Evolutionary conservation across 1,284 basidiomycete genomes (phyloP).

Genomic region (Tylopilus orsonianus): DNA sequence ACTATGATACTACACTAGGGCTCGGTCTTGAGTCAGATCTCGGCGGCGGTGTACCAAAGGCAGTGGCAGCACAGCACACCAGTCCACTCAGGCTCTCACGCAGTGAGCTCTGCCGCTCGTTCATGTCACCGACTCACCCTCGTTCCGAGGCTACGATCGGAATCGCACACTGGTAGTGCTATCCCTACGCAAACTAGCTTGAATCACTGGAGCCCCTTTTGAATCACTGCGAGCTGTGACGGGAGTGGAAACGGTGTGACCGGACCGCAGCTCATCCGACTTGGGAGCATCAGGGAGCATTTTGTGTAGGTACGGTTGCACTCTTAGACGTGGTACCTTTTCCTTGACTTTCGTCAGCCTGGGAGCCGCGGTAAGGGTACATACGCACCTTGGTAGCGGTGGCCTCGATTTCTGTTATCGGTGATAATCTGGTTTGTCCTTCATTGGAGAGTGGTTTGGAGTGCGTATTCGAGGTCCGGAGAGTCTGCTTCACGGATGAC

Average conservation of each 20-base stretch:
- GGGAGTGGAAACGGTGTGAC: background rate
- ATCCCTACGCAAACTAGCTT: background rate
- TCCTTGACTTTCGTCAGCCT: slow-evolving; percentile 11
- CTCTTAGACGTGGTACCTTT: background rate
- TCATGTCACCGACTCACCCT: background rate
- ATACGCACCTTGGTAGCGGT: background rate
- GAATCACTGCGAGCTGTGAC: background rate
- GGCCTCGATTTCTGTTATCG: background rate
- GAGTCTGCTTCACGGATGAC: background rate
- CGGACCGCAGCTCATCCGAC: background rate
- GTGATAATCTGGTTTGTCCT: background rate
- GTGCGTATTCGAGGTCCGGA: slow-evolving; percentile 7
- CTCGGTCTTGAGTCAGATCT: too few species aligned
- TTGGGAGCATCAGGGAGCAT: slow-evolving; percentile 9
- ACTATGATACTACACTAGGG: too few species aligned
- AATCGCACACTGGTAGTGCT: background rate
- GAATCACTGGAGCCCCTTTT: background rate
- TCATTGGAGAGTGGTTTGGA: slow-evolving; percentile 4
- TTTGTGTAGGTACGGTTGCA: slow-evolving; percentile 4
- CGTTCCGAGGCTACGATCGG: background rate
- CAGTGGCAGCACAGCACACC: too few species aligned
- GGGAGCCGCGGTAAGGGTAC: background rate
- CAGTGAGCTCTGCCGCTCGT: too few species aligned
- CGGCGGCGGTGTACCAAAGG: too few species aligned
- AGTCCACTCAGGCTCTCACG: too few species aligned